These are phyloP conservation scores for Kernera saxatilis DNA, from an alignment of 345 rosid genomes.

Conservation along the genomic window DNA sequence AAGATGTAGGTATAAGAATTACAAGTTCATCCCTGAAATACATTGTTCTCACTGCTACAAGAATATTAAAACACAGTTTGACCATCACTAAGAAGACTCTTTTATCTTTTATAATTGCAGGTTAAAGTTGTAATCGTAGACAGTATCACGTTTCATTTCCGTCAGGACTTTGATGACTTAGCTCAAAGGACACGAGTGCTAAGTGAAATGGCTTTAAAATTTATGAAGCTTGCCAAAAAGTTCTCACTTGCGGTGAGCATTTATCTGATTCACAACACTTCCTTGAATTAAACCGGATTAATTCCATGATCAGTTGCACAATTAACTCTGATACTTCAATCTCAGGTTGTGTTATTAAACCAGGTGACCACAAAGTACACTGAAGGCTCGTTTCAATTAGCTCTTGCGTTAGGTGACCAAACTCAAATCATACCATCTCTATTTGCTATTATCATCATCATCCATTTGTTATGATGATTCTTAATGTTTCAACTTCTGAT, in stretches of 20 bases:
- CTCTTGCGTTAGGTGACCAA: constrained; percentile 73
- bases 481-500: background rate
- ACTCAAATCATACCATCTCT: background rate
- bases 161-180: constrained; percentile 91
- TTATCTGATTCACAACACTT: background rate
- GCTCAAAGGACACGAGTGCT: constrained; percentile 76
- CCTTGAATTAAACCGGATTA: background rate
- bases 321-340: background rate
- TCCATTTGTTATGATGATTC: background rate
- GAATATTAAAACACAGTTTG: background rate
- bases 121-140: constrained; percentile 76
- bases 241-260: constrained; percentile 71
- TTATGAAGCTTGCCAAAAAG: constrained; percentile 81
- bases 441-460: background rate
- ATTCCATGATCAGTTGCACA: background rate
- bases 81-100: background rate
- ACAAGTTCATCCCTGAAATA: background rate
- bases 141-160: constrained; percentile 93
- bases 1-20: constrained; percentile 45
- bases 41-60: background rate
- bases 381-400: constrained; percentile 78
- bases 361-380: constrained; percentile 76
- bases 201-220: constrained; percentile 72
- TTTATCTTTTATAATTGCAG: constrained; percentile 31
- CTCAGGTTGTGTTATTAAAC: constrained; percentile 82